These are phyloP conservation scores for Eimeria nieschulzi DNA, from an alignment of 169 alveolate species.

Conservation along the genomic window DNA sequence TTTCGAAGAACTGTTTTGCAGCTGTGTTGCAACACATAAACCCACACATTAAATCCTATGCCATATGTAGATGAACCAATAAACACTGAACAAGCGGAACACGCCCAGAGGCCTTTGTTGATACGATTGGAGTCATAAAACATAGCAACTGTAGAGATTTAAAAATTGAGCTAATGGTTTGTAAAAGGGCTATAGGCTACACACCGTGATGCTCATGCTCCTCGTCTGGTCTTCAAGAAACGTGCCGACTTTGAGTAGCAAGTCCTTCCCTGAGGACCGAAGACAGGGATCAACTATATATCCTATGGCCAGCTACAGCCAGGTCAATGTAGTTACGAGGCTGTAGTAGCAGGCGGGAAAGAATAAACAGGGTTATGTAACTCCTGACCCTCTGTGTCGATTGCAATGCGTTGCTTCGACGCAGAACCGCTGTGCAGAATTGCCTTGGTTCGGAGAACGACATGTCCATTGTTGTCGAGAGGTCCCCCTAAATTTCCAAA, in stretches of 20 bases:
- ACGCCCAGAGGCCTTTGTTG: too few relatives aligned
- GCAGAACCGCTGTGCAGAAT: conserved; percentile 79
- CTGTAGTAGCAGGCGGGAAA: too few relatives aligned
- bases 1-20: conserved; percentile 21
- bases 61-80: too few relatives aligned
- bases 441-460: conserved; percentile 78
- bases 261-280: conserved; percentile 24
- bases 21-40: conserved; percentile 1
- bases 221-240: conserved; percentile 68
- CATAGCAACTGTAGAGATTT: too few relatives aligned
- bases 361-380: too few relatives aligned
- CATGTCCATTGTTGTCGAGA: conserved; percentile 75
- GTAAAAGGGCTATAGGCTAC: background rate
- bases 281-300: too few relatives aligned
- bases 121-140: too few relatives aligned
- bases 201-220: conserved; percentile 43
- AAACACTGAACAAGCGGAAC: too few relatives aligned
- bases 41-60: background rate
- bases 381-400: conserved; percentile 52
- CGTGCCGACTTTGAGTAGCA: conserved; percentile 64
- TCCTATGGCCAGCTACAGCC: too few relatives aligned
- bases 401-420: conserved; percentile 52
- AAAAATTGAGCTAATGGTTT: too few relatives aligned
- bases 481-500: conserved; percentile 78
- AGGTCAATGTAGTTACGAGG: too few relatives aligned